A percentile compares a stretch with the other conserved stretches of the same genome.
These are phyloP conservation scores for Calonectria hawksworthii DNA, from an alignment of 2,329 filamentous ascomycete species.

Conservation along the genomic window DNA sequence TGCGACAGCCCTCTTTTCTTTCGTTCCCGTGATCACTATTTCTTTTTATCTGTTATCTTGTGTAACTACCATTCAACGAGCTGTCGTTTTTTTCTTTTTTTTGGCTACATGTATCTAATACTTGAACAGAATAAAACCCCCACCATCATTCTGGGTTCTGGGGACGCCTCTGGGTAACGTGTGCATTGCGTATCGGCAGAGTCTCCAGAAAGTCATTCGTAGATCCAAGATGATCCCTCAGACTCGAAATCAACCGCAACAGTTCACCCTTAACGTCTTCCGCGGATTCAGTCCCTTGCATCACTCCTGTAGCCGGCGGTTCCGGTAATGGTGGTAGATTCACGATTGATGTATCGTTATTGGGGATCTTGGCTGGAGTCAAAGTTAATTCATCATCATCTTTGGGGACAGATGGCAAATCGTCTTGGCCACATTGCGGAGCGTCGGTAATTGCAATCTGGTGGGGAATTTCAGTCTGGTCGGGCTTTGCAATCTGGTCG, in stretches of 20 bases:
- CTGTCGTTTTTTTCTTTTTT: too few species aligned
- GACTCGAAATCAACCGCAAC: slow-evolving; percentile 63
- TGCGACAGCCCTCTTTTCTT: too few species aligned
- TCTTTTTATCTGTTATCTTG: too few species aligned
- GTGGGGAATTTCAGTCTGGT: background rate
- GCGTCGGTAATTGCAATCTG: background rate
- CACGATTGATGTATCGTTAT: background rate
- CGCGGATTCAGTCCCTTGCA: background rate
- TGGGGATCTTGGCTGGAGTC: slow-evolving; percentile 59
- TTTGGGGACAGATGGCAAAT: slow-evolving; percentile 62
- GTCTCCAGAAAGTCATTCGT: slow-evolving; percentile 61
- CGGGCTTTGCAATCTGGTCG: background rate
- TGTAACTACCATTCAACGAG: too few species aligned
- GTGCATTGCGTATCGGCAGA: slow-evolving; percentile 52
- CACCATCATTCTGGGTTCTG: background rate
- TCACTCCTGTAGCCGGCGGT: background rate
- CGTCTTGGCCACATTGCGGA: background rate
- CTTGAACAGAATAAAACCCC: background rate
- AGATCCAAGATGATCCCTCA: slow-evolving; percentile 62
- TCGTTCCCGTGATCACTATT: too few species aligned
- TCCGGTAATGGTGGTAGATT: background rate
- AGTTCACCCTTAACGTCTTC: slow-evolving; percentile 51
- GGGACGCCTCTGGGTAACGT: background rate
- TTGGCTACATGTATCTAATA: too few species aligned
- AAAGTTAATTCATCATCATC: slow-evolving; percentile 68